Evolutionary conservation across 2,329 filamentous ascomycete genomes (phyloP), one percentile per base, ranked within the genome.

Genomic region (Zelopaecilomyces penicillatus): DNA sequence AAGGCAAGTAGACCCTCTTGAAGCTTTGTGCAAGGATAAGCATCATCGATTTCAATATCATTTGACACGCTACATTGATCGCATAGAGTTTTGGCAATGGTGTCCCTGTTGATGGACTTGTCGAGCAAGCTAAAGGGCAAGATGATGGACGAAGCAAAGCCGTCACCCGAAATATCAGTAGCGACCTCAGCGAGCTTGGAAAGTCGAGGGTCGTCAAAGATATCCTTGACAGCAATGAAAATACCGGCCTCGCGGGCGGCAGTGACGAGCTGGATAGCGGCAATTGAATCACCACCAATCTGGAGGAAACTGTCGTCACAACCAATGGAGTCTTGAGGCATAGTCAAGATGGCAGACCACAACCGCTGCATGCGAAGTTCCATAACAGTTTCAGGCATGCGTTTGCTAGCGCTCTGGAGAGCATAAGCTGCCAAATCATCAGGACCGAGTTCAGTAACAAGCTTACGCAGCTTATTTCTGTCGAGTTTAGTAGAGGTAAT

Each of bases 241-340:
- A 34, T 34, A n/a, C 32, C 32, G n/a, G 49, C 50, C 3, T 48
- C 54, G 42, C 63, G 57, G 3, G 65, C 65, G 33, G 57, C 56
- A 3, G 67, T 58, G 1, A 68, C 65, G 1, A 71, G 53, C 42
- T 59, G 62, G 66, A 71, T 71, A 0, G 68, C 67, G 5, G 58
- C 57, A 6, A 71, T 56, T 0, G 69, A 71, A 54, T 71, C 68
- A 5, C 69, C 66, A 1, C 66, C 66, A 2, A 35, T 8, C 29
- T 30, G 37, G 32, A 45, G 39, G 37, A 45, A 41, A n/a, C 30
- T 36, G 39, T 41, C 37, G 30, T 45, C 48, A 1, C 54, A 48
- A 1, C 56, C 49, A 28, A 65, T 46, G 5, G 58, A 53, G 7
- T 39, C n/a, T 10, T 53, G 41, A 9, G 60, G 56, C 3, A 53